Percentiles rank a stretch among this genome's conserved stretches.
These are phyloP conservation scores for Elsinoe arachidis DNA, from an alignment of 2,329 filamentous ascomycete species.

Conservation along the genomic window DNA sequence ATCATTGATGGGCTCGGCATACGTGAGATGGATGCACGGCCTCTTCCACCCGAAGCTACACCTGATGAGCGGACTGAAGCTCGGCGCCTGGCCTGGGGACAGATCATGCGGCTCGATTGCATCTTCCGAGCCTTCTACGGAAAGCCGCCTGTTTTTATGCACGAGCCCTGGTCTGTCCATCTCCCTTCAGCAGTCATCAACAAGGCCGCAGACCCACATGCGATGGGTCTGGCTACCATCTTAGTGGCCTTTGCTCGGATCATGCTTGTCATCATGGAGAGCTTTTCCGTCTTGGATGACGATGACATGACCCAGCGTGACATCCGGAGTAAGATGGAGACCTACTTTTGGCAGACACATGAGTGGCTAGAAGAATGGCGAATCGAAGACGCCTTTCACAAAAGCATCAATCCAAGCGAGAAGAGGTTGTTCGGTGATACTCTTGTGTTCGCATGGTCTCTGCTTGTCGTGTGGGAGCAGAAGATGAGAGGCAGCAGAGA, in stretches of 20 bases:
- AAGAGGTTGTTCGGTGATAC: constrained; percentile 5
- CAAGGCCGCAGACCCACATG: not conserved
- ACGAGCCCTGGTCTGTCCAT: constrained; percentile 9
- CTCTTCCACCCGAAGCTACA: constrained; percentile 5
- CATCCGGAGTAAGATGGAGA: constrained; percentile 6
- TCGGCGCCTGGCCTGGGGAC: not conserved
- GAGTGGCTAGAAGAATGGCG: constrained; percentile 10
- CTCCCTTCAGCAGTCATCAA: constrained; percentile 7
- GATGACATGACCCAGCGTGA: constrained; percentile 9
- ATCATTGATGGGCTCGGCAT: constrained; percentile 7
- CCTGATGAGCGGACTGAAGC: constrained; percentile 3
- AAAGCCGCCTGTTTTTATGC: constrained; percentile 10
- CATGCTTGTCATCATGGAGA: constrained; percentile 9
- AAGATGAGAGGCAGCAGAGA: constrained; percentile 7
- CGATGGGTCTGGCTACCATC: constrained; percentile 6
- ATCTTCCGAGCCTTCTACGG: constrained; percentile 1
- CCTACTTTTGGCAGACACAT: constrained; percentile 1
- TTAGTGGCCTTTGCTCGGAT: not conserved
- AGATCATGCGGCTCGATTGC: constrained; percentile 9
- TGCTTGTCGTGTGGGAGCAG: constrained; percentile 8
- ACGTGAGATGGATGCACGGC: constrained; percentile 1
- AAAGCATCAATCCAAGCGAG: not conserved
- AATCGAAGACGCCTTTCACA: constrained; percentile 10
- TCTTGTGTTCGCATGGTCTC: not conserved
- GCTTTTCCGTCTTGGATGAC: not conserved